Percentiles rank a stretch among this genome's conserved stretches.
These are phyloP conservation scores for Schwanniomyces vanrijiae DNA, from an alignment of 805 yeast species.

Conservation along the genomic window DNA sequence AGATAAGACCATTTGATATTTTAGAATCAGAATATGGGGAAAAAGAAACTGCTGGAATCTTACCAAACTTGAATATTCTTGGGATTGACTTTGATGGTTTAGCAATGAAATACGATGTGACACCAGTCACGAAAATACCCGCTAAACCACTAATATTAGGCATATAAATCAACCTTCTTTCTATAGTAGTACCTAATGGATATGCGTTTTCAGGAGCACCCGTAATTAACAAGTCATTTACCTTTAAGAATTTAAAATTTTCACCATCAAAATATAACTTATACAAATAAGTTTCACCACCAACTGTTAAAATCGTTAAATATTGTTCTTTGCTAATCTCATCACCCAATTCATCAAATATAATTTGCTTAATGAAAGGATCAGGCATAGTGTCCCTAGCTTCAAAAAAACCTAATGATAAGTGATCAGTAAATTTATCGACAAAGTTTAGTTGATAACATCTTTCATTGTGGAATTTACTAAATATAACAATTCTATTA, in stretches of 20 bases:
- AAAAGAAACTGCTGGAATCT: slow-evolving; percentile 64
- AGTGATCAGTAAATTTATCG: slow-evolving; percentile 44
- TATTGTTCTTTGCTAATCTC: slow-evolving; percentile 53
- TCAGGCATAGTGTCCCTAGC: slow-evolving; percentile 59
- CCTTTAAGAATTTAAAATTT: slow-evolving; percentile 41
- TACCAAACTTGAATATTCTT: slow-evolving; percentile 64
- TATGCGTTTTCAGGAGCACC: slow-evolving; percentile 84
- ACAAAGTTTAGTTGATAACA: slow-evolving; percentile 54
- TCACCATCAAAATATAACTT: slow-evolving; percentile 52
- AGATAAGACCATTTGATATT: slow-evolving; percentile 56
- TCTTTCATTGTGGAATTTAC: slow-evolving; percentile 52
- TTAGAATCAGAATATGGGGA: slow-evolving; percentile 49
- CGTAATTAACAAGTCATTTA: slow-evolving; percentile 49
- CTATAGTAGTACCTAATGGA: slow-evolving; percentile 65
- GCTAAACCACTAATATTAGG: slow-evolving; percentile 58
- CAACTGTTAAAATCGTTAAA: slow-evolving; percentile 70
- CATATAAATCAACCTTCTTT: slow-evolving; percentile 63
- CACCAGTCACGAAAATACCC: slow-evolving; percentile 71
- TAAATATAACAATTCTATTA: slow-evolving; percentile 66
- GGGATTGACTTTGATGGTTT: slow-evolving; percentile 66
- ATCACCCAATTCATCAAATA: slow-evolving; percentile 69
- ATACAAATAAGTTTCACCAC: slow-evolving; percentile 76
- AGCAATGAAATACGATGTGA: slow-evolving; percentile 65
- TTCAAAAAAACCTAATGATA: slow-evolving; percentile 48
- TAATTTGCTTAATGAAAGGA: slow-evolving; percentile 68